These are phyloP conservation scores for Phytophthora boehmeriae DNA, from an alignment of 352 stramenopile species.

Conservation along the genomic window DNA sequence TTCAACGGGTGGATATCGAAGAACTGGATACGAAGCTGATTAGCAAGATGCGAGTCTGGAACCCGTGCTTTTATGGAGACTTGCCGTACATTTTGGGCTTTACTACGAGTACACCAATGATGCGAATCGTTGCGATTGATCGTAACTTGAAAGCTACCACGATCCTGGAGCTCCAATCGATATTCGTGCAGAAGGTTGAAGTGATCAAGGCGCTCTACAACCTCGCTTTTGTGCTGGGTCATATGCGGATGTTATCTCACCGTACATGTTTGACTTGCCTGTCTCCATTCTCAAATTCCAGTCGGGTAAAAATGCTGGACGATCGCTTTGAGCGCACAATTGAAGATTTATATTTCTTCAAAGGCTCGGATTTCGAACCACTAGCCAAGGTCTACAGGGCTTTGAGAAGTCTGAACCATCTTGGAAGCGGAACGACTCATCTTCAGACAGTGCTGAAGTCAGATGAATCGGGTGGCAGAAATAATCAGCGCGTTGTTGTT, in stretches of 20 bases:
- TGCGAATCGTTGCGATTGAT: slow-evolving; percentile 27
- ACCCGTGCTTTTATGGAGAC: slow-evolving; percentile 29
- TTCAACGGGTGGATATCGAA: slow-evolving; percentile 11
- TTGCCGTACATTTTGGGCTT: slow-evolving; percentile 30
- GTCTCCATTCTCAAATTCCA: too few relatives aligned
- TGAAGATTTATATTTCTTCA: background rate
- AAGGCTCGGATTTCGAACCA: background rate
- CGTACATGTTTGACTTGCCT: background rate
- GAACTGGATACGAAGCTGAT: slow-evolving; percentile 5
- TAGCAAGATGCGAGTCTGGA: slow-evolving; percentile 14
- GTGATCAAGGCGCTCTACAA: slow-evolving; percentile 22
- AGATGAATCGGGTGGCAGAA: too few relatives aligned
- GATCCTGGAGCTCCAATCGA: slow-evolving; percentile 6
- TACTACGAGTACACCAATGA: slow-evolving; percentile 3
- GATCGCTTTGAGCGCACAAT: slow-evolving; percentile 1
- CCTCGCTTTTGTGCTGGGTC: slow-evolving; percentile 15
- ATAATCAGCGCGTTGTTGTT: background rate
- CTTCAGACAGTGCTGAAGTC: slow-evolving; percentile 10
- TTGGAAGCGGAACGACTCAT: background rate
- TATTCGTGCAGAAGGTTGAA: slow-evolving; percentile 4
- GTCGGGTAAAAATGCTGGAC: slow-evolving; percentile 9
- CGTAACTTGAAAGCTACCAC: background rate
- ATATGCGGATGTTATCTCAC: slow-evolving; percentile 10
- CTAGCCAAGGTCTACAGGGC: background rate
- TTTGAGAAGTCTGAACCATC: background rate